Percentiles rank a stretch among this genome's conserved stretches.
Conservation (phyloP, 202 grass and related monocot species). For the Setaria viridis region DNA sequence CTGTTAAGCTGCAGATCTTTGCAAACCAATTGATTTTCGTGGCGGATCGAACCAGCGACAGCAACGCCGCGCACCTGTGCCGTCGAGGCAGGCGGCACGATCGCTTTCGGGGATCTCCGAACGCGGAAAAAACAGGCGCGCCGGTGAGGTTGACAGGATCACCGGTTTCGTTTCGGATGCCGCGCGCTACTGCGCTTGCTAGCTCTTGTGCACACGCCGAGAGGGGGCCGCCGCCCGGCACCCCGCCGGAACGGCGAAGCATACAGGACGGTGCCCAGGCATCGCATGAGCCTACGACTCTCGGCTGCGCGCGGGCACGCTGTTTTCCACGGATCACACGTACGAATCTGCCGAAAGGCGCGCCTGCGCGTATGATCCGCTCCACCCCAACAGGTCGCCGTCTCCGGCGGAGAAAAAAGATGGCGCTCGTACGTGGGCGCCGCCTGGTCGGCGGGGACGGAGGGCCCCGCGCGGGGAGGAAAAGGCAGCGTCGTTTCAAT, state of each 20-base stretch:
- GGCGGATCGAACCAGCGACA: background rate
- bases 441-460: background rate
- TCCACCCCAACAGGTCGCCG: background rate
- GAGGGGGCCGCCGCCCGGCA: background rate
- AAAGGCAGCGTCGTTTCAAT: constrained; percentile 13
- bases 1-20: constrained; percentile 2
- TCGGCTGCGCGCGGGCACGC: background rate
- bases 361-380: too few species aligned
- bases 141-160: background rate
- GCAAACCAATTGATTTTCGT: background rate
- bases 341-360: constrained; percentile 33
- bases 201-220: too few species aligned
- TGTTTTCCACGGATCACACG: constrained; percentile 1
- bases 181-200: too few species aligned
- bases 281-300: too few species aligned
- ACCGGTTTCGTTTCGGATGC: too few species aligned
- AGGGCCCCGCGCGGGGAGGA: background rate
- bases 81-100: constrained; percentile 5
- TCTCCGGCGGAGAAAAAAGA: constrained; percentile 14
- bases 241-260: background rate
- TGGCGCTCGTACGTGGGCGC: constrained; percentile 25
- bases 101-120: constrained; percentile 14
- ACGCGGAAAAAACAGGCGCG: background rate
- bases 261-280: background rate
- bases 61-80: constrained; percentile 12